A percentile compares a stretch with the other conserved stretches of the same genome.
phyloP scores from a whole-genome alignment of 176 grass and related monocot species.

The Oryza brachyantha region DNA sequence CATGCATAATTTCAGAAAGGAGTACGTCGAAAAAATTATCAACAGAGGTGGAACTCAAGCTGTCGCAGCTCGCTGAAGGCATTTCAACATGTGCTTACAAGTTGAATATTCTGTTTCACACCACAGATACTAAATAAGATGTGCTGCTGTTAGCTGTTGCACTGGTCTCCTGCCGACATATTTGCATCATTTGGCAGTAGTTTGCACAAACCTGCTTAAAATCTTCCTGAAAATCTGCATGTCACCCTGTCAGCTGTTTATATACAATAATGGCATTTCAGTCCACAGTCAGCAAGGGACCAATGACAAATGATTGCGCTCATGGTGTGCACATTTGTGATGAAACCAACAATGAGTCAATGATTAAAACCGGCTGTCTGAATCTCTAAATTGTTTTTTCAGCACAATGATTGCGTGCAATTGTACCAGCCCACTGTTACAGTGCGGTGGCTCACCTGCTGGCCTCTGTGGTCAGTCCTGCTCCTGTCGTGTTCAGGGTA shows the following conservation, averaged over 20 bases:
- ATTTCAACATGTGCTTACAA: neutral
- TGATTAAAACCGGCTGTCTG: neutral
- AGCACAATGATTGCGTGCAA: neutral
- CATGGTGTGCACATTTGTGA: neutral
- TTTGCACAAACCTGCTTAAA: neutral
- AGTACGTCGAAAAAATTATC: conserved; percentile 57
- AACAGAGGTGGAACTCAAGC: conserved; percentile 49
- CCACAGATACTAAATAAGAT: conserved; percentile 35
- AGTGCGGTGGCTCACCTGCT: conserved; percentile 5
- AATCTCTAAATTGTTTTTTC: conserved; percentile 4
- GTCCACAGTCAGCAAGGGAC: neutral
- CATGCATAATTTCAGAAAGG: conserved; percentile 58
- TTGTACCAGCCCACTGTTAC: neutral
- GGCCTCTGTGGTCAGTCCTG: neutral
- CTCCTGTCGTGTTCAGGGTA: neutral
- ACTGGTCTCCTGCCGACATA: neutral
- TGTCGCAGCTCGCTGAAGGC: conserved; percentile 62
- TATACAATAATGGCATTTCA: conserved; percentile 1
- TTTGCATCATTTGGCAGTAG: neutral
- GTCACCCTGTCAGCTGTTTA: neutral
- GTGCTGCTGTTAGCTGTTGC: neutral
- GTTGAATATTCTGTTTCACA: neutral
- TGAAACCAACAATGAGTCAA: neutral
- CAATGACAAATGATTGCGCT: neutral
- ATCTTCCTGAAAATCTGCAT: conserved; percentile 12